Evolutionary conservation across 2,329 filamentous ascomycete genomes (phyloP), one percentile per base, ranked within the genome.

Genomic region (Aspergillus arachidicola): DNA sequence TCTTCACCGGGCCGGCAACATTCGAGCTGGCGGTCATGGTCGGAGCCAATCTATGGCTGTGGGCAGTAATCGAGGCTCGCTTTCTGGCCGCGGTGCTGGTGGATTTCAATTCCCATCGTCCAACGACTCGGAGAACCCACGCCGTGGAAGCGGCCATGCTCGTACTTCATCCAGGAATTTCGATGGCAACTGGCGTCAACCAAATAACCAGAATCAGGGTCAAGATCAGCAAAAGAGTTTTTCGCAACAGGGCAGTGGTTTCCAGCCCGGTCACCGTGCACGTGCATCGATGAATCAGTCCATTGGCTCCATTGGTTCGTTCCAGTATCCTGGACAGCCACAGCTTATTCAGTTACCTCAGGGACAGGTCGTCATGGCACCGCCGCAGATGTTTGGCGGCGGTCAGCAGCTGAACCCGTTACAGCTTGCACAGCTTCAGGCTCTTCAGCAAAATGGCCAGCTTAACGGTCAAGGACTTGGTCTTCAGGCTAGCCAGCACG

Each of bases 151-250:
- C 71, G 90, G 92, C 61, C 95, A 99, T 76, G 89, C 87, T 67
- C 88, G 95, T 66, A 90, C 89, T 36, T 87, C 87, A 12, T 99
- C 95, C 28, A 89, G 95, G 67, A 99, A 98, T 80, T 98, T 98
- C 74, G 95, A 99, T 70, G 90, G 94, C 72, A 99, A 99, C 80
- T 99, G 95, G 95, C 91, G 95, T 72, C 96, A 93, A 73, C 94
- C 91, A 70, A 86, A 86, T 67, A 82, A 81, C 70, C 82, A 83
- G 68, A 71, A 66, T 58, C 82, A 82, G 64, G 79, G 79, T 64
- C 83, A 83, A 70, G 83, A 84, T 30, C 60, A 62, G 30, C 46
- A 30, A 66, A 85, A 85, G 72, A 87, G 85, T 72, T 89, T 89
- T 74, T 85, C 85, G 72, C 89, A 92, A 79, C 87, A 88, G 68